These are phyloP conservation scores for Globisporangium rhizosaccharum DNA, from an alignment of 352 stramenopile genomes.

Conservation along the genomic window DNA sequence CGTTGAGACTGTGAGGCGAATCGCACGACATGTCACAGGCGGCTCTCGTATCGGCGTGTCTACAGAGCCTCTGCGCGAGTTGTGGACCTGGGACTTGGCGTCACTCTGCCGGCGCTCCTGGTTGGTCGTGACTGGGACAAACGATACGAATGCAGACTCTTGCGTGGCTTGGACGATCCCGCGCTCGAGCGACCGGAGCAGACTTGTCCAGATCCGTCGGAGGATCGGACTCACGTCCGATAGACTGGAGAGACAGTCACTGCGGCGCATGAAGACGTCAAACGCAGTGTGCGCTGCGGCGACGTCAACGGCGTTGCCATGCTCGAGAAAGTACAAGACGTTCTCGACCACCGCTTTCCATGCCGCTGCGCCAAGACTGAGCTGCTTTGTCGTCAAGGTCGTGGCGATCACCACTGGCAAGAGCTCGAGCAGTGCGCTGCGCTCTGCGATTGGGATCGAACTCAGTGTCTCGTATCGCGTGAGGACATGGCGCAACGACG, in stretches of 20 bases:
- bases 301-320: neutral
- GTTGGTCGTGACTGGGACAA: neutral
- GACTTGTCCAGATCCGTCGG: conserved; percentile 9
- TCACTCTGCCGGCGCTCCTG: neutral
- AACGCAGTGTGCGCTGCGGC: conserved; percentile 8
- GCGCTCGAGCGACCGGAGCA: conserved; percentile 4
- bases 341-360: conserved; percentile 10
- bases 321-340: conserved; percentile 11
- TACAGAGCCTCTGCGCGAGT: neutral
- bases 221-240: conserved; percentile 3
- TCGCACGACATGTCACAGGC: neutral
- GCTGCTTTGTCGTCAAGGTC: neutral
- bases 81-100: neutral
- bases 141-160: conserved; percentile 1
- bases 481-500: neutral
- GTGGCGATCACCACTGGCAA: neutral
- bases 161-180: neutral
- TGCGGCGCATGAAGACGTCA: conserved; percentile 1
- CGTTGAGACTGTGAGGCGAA: conserved; percentile 1
- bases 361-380: neutral
- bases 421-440: conserved; percentile 7
- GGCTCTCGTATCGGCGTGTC: neutral
- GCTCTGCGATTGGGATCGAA: conserved; percentile 3
- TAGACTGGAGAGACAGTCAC: neutral
- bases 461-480: neutral